These are phyloP conservation scores for Sugiyamaella valdiviana DNA, from an alignment of 805 yeast genomes.

Conservation along the genomic window DNA sequence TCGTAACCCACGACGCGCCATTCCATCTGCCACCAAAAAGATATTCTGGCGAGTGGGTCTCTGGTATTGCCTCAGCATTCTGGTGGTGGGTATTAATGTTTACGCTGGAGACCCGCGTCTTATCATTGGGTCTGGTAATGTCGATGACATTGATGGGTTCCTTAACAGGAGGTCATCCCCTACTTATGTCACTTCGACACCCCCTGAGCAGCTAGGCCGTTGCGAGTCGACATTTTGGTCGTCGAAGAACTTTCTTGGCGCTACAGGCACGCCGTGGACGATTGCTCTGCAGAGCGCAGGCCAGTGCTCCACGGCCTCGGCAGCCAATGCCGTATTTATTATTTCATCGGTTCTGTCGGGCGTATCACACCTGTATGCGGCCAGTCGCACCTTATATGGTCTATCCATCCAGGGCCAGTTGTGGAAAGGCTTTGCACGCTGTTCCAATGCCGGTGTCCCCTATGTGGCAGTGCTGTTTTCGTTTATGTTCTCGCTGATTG, in stretches of 20 bases:
- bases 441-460: conserved; percentile 66
- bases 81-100: conserved; percentile 63
- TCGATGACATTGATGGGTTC: background rate
- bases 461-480: conserved; percentile 61
- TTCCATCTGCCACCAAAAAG: conserved; percentile 70
- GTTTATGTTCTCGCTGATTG: conserved; percentile 52
- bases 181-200: conserved; percentile 6
- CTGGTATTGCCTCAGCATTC: conserved; percentile 59
- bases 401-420: conserved; percentile 52
- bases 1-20: conserved; percentile 67
- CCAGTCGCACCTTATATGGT: conserved; percentile 53
- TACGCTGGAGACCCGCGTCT: conserved; percentile 63
- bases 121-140: conserved; percentile 24
- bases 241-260: background rate
- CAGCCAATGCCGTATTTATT: conserved; percentile 47
- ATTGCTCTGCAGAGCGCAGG: conserved; percentile 50
- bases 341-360: conserved; percentile 54
- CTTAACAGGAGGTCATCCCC: background rate
- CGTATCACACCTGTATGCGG: conserved; percentile 51
- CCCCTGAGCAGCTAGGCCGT: background rate
- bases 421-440: conserved; percentile 53
- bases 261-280: conserved; percentile 37
- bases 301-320: conserved; percentile 44
- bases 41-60: conserved; percentile 66
- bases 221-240: conserved; percentile 7